These are phyloP conservation scores for Pyrenochaeta sp. DNA, from an alignment of 2,329 filamentous ascomycete species.

Conservation along the genomic window DNA sequence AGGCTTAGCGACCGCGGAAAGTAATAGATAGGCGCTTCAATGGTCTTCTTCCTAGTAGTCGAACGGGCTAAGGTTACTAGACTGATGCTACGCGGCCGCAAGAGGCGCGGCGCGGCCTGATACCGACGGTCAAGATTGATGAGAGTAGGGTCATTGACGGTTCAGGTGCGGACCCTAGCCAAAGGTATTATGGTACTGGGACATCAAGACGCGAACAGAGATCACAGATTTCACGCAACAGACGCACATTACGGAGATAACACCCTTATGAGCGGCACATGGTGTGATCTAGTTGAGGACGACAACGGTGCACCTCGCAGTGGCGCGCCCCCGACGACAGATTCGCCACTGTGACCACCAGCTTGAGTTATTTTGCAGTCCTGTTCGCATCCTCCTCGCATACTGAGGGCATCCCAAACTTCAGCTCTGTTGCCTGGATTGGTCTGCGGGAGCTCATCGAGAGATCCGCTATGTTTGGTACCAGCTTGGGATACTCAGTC, in stretches of 20 bases:
- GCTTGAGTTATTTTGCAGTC: not conserved
- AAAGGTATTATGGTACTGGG: slow-evolving; percentile 19
- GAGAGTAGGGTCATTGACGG: slow-evolving; percentile 6
- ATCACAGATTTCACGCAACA: not conserved
- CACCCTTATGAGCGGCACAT: slow-evolving; percentile 11
- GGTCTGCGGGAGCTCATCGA: not conserved
- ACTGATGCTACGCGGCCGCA: not conserved
- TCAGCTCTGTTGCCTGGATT: not conserved
- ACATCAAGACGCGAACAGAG: slow-evolving; percentile 7
- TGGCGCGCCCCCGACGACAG: not conserved
- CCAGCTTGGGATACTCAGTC: slow-evolving; percentile 17
- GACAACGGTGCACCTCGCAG: slow-evolving; percentile 1
- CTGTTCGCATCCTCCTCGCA: slow-evolving; percentile 1
- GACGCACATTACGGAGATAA: not conserved
- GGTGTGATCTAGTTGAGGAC: slow-evolving; percentile 5
- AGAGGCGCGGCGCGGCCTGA: slow-evolving; percentile 14
- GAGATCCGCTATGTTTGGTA: slow-evolving; percentile 9
- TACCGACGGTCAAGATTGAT: slow-evolving; percentile 10
- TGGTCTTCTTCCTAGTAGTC: not conserved
- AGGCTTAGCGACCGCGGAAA: slow-evolving; percentile 13
- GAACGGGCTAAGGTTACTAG: not conserved
- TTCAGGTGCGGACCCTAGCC: slow-evolving; percentile 5
- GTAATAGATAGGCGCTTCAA: slow-evolving; percentile 1
- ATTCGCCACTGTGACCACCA: not conserved
- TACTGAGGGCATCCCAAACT: not conserved